phyloP scores from a whole-genome alignment of 768 basidiomycete genomes.

The Trametes meyenii region DNA sequence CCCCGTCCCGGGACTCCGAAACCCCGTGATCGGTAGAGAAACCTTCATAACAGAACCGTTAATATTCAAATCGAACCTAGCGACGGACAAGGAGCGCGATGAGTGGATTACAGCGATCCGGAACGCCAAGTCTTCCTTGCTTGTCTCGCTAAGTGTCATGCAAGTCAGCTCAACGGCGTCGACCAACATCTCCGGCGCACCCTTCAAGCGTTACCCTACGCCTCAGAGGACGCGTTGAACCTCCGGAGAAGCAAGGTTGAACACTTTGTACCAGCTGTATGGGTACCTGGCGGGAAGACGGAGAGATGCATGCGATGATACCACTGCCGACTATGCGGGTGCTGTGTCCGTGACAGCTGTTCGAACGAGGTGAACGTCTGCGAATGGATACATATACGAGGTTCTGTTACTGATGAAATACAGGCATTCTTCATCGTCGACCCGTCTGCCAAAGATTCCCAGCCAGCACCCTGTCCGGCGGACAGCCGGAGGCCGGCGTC shows the following conservation, averaged over 20 bases:
- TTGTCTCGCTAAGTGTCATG: slow-evolving; percentile 69
- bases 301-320: slow-evolving; percentile 88
- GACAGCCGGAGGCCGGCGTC: too few species aligned
- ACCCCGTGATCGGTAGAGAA: too few species aligned
- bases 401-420: slow-evolving; percentile 31
- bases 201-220: slow-evolving; percentile 73
- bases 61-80: slow-evolving; percentile 36
- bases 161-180: slow-evolving; percentile 80
- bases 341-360: slow-evolving; percentile 85
- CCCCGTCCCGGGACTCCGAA: too few species aligned
- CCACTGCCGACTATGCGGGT: slow-evolving; percentile 84
- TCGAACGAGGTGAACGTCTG: slow-evolving; percentile 66
- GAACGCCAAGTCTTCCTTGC: slow-evolving; percentile 67
- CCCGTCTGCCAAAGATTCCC: slow-evolving; percentile 41
- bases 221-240: slow-evolving; percentile 43
- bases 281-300: slow-evolving; percentile 89
- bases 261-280: slow-evolving; percentile 88
- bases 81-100: slow-evolving; percentile 56
- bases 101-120: slow-evolving; percentile 72
- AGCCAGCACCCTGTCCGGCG: too few species aligned
- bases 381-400: background rate
- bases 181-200: slow-evolving; percentile 75
- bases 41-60: too few species aligned
- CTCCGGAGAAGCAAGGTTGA: slow-evolving; percentile 61
- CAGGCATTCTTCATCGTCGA: slow-evolving; percentile 87